Evolutionary conservation across 2,329 filamentous ascomycete genomes (phyloP).

Genomic region (Trichoderma sp.): DNA sequence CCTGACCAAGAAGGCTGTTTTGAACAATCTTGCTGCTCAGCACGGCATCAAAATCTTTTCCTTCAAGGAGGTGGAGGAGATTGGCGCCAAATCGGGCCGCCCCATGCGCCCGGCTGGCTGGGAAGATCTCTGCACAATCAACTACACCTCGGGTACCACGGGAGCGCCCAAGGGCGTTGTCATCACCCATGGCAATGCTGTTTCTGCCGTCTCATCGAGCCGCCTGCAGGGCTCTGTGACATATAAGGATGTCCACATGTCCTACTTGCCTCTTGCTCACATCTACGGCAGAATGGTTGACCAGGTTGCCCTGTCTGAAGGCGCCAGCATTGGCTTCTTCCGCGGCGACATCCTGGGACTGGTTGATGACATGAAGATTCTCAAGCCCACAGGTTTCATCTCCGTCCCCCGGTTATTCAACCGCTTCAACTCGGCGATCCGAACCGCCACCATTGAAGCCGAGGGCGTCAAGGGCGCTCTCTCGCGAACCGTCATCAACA

Average conservation of each 20-base stretch:
- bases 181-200: constrained; percentile 78
- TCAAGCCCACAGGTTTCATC: constrained; percentile 80
- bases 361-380: constrained; percentile 86
- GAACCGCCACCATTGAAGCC: constrained; percentile 75
- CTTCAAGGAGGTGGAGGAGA: constrained; percentile 77
- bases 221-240: constrained; percentile 58
- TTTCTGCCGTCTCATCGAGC: constrained; percentile 69
- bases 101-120: constrained; percentile 72
- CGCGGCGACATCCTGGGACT: constrained; percentile 86
- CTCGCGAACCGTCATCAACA: constrained; percentile 75
- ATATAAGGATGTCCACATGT: constrained; percentile 68
- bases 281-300: constrained; percentile 90
- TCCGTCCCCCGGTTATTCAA: constrained; percentile 93
- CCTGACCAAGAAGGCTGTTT: constrained; percentile 76
- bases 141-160: constrained; percentile 87
- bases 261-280: constrained; percentile 91
- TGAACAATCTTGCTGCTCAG: constrained; percentile 74
- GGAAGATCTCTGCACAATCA: constrained; percentile 84
- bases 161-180: constrained; percentile 82
- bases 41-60: constrained; percentile 79
- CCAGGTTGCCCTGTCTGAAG: constrained; percentile 71
- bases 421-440: constrained; percentile 83
- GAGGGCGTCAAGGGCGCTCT: constrained; percentile 80
- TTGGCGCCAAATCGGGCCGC: constrained; percentile 72
- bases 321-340: constrained; percentile 85